Evolutionary conservation across 2,329 filamentous ascomycete genomes (phyloP).

Genomic region (Monosporascus sp.): DNA sequence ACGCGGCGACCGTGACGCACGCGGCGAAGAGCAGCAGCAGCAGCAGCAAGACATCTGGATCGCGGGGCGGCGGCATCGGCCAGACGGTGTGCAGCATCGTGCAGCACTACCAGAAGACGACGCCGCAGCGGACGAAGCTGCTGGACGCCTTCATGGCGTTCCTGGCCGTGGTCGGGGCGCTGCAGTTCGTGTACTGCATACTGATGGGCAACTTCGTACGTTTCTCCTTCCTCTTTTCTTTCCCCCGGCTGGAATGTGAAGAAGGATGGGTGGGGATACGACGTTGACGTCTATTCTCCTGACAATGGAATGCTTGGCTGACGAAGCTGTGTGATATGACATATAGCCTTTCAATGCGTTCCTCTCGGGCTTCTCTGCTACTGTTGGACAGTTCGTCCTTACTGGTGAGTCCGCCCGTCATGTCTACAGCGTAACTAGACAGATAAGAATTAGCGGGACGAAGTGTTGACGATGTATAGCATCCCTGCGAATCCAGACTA

Average conservation of each 20-base stretch:
- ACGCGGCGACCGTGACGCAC: no score
- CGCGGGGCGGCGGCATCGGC: constrained; percentile 32
- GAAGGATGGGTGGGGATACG: neutral
- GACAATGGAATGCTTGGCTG: neutral
- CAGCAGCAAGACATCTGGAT: neutral
- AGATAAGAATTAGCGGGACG: constrained; percentile 4
- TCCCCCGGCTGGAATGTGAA: neutral
- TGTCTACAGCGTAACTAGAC: neutral
- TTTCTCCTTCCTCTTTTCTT: constrained; percentile 15
- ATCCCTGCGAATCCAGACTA: constrained; percentile 86
- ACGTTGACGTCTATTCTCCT: neutral
- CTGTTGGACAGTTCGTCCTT: constrained; percentile 95
- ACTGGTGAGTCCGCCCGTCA: constrained; percentile 57
- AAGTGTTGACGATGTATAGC: constrained; percentile 32
- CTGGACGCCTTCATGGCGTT: constrained; percentile 89
- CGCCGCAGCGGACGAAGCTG: constrained; percentile 85
- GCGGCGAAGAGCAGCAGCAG: constrained; percentile 7
- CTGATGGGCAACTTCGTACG: constrained; percentile 90
- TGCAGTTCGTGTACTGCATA: constrained; percentile 93
- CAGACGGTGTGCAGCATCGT: constrained; percentile 66
- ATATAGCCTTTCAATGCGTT: constrained; percentile 95
- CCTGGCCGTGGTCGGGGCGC: constrained; percentile 73
- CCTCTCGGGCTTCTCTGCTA: constrained; percentile 87
- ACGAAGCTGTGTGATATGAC: constrained; percentile 10
- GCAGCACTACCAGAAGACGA: constrained; percentile 72